Evolutionary conservation across 1,284 basidiomycete genomes (phyloP), one percentile per base, ranked within the genome.

Genomic region (Ceratobasidium sp.): DNA sequence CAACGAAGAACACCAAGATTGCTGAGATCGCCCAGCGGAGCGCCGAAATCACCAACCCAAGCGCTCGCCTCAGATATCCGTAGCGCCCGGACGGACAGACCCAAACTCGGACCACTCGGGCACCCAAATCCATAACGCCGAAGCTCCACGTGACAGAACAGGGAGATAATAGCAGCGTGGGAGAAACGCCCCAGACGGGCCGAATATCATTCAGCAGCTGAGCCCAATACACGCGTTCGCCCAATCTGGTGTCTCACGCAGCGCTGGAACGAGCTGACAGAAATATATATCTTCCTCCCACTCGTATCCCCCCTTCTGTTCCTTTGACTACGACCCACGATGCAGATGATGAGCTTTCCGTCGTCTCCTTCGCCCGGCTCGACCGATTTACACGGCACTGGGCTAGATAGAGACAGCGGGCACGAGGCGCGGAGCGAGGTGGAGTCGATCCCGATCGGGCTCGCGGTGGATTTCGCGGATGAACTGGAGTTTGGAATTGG

Each of bases 391-490:
- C 33, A 33, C 33, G 33, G 33, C 33, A 33, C 33, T 33, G 33
- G 33, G 33, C 33, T 33, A 33, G 33, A 33, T 28, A 56, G 13
- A 20, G 23, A 61, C 57, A 9, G 9, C 23, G 26, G 4, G 12
- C 57, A 61, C 57, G 57, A 61, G 57, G 57, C 57, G 28, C 57
- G 57, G 57, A 61, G 57, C 57, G 66, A 38, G 17, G 66, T 68
- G n/a, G 66, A 68, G 66, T 68, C 66, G 50, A 68, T 68, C 44
- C 66, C 66, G 48, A 68, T 68, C 12, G 48, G 48, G 44, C n/a
- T 68, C 6, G 66, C 66, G n/a, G 66, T 68, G 3, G 66, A 68
- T 68, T 68, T 68, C 52, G 66, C 66, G 17, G 66, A 68, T 50
- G 66, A 68, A 52, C 10, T 68, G 44, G 66, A 68, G 66, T 68